Base-by-base conservation (phyloP, 495 filamentous ascomycete species). In the Talaromyces liani region DNA sequence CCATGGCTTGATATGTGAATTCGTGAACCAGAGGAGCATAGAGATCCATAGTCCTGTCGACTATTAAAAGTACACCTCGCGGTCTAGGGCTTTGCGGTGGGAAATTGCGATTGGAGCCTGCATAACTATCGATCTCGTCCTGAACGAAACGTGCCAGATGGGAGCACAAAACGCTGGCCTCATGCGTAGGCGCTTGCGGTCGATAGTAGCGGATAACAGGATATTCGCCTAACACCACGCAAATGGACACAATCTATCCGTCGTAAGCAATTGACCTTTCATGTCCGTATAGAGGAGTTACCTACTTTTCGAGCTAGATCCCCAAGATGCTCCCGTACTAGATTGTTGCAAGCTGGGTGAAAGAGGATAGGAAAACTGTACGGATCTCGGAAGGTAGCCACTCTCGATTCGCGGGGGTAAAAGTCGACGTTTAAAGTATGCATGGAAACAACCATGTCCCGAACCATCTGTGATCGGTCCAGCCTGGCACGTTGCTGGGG, bases 1-100 rank as follows among this genome's bases (percentile, higher is more conserved):
- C 92, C 93, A 98, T 98, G 29, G 93, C 91, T 73, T 98, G 94
- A 71, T 97, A 98, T 9, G 95, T 98, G 69, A 98, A 98, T 69
- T 98, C 94, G 73, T 98, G 94, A 9, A 98, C 61, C 9, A 97
- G 70, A 6, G 94, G 95, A 18, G 94, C 84, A 71, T 87, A 85
- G 1, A 97, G 69, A 71, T 98, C 94, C 88, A 98, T 91, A 10
- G 92, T 90, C 61, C 94, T 84, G 76, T 98, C 94, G 1, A 91
- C 88, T 58, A 98, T 89, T 66, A 96, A 79, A 2, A 98, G 81
- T 6, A 92, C 84, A 14, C 91, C 93, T 58, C 89, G 87, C 16
- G 93, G 95, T 54, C 93, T 82, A 31, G 86, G 82, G n/a, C 87
- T 85, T 27, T 77, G 88, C 4, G 92, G 89, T 14, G 93, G 92